A percentile compares a stretch with the other conserved stretches of the same genome.
Evolutionary conservation across 2,329 filamentous ascomycete genomes (phyloP).

Genomic region (Cercospora nicotianae): DNA sequence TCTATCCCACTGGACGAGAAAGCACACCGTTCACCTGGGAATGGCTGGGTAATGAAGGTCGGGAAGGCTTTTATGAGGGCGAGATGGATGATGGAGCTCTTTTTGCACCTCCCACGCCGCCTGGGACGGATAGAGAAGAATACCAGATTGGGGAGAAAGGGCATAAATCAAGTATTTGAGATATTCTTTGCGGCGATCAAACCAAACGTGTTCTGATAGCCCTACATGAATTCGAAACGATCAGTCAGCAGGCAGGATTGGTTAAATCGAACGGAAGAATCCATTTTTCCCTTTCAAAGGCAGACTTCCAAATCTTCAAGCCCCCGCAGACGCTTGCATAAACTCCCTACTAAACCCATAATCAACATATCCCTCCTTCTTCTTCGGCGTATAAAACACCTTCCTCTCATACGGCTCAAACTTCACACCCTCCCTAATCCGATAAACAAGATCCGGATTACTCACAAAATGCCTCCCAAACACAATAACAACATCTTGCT

Average conservation of each 20-base stretch:
- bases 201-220: no score
- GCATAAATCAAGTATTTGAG: neutral
- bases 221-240: no score
- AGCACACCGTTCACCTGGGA: neutral
- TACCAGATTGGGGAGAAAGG: neutral
- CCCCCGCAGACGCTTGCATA: neutral
- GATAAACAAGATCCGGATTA: constrained; percentile 51
- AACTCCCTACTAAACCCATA: neutral
- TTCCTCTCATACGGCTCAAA: constrained; percentile 47
- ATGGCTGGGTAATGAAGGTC: neutral
- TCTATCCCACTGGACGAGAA: neutral
- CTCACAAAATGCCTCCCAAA: constrained; percentile 53
- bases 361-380: constrained; percentile 44
- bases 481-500: constrained; percentile 46
- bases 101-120: neutral
- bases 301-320: no score
- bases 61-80: neutral
- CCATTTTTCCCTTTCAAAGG: no score
- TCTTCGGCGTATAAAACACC: constrained; percentile 47
- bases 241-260: no score
- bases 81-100: neutral
- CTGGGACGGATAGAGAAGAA: neutral
- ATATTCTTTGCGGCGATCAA: no score
- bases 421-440: constrained; percentile 45
- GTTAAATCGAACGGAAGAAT: no score